These are phyloP conservation scores for Hypomontagnella monticulosa DNA, from an alignment of 495 filamentous ascomycete species.

Conservation along the genomic window DNA sequence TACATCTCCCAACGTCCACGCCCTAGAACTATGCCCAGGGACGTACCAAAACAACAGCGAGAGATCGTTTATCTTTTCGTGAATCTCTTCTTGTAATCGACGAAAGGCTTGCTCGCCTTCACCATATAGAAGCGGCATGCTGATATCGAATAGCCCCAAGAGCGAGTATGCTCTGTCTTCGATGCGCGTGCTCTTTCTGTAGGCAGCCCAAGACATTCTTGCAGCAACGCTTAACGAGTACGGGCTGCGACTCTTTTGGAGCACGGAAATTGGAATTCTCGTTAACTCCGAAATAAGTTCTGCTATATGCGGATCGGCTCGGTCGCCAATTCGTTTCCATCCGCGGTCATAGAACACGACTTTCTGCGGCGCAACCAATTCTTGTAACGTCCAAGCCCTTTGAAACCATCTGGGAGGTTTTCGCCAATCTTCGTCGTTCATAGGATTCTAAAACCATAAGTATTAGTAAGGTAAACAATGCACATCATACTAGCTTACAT, in stretches of 20 bases:
- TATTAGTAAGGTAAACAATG: neutral
- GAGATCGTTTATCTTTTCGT: constrained; percentile 43
- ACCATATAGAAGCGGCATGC: constrained; percentile 49
- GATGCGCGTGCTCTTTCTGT: constrained; percentile 33
- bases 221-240: constrained; percentile 35
- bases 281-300: constrained; percentile 20
- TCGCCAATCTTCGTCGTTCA: too few relatives aligned
- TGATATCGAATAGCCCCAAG: constrained; percentile 46
- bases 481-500: neutral
- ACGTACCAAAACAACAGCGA: constrained; percentile 46
- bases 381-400: constrained; percentile 50
- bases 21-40: constrained; percentile 5
- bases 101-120: constrained; percentile 46
- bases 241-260: too few relatives aligned
- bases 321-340: constrained; percentile 37
- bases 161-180: constrained; percentile 49
- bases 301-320: neutral
- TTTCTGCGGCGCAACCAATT: constrained; percentile 41
- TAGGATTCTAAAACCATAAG: constrained; percentile 1
- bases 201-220: constrained; percentile 48
- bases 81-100: constrained; percentile 48
- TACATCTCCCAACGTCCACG: constrained; percentile 28
- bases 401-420: too few relatives aligned
- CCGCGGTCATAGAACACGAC: constrained; percentile 45
- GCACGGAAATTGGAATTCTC: constrained; percentile 28